These are phyloP conservation scores for Pseudocercospora fuligena DNA, from an alignment of 2,329 filamentous ascomycete genomes.

Conservation along the genomic window DNA sequence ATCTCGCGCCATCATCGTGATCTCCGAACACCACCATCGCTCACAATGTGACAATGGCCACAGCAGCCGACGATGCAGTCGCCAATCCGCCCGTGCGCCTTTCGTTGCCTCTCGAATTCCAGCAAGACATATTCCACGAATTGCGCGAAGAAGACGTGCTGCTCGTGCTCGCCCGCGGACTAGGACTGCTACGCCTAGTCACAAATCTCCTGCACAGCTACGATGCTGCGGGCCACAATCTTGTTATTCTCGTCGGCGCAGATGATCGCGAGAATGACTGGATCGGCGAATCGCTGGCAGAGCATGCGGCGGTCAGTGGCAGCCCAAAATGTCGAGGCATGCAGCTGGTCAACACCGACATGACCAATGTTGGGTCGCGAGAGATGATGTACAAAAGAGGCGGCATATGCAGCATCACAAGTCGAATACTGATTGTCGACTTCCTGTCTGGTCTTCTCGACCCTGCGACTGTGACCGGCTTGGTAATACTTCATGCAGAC, in stretches of 20 bases:
- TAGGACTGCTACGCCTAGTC: constrained; percentile 87
- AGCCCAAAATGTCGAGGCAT: constrained; percentile 81
- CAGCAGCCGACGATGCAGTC: constrained; percentile 9
- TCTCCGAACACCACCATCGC: background rate
- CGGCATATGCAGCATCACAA: constrained; percentile 94
- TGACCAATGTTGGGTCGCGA: constrained; percentile 81
- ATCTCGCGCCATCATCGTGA: constrained; percentile 3
- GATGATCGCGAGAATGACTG: constrained; percentile 93
- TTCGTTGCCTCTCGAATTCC: constrained; percentile 83
- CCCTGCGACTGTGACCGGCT: constrained; percentile 81
- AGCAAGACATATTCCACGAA: constrained; percentile 93
- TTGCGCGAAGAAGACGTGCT: constrained; percentile 90
- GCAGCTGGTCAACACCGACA: constrained; percentile 91
- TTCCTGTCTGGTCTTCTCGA: constrained; percentile 82
- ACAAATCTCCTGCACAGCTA: constrained; percentile 97
- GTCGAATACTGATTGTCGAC: constrained; percentile 92
- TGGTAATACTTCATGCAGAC: constrained; percentile 88
- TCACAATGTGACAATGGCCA: constrained; percentile 1
- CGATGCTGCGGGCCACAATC: constrained; percentile 91
- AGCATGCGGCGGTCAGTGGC: constrained; percentile 90
- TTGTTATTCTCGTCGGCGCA: constrained; percentile 86
- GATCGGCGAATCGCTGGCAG: constrained; percentile 94
- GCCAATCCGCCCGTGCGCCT: constrained; percentile 69
- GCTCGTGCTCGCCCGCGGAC: constrained; percentile 85
- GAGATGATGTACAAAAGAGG: constrained; percentile 91